Evolutionary conservation across 352 stramenopile species (phyloP).

Genomic region (Phytophthora ramorum): DNA sequence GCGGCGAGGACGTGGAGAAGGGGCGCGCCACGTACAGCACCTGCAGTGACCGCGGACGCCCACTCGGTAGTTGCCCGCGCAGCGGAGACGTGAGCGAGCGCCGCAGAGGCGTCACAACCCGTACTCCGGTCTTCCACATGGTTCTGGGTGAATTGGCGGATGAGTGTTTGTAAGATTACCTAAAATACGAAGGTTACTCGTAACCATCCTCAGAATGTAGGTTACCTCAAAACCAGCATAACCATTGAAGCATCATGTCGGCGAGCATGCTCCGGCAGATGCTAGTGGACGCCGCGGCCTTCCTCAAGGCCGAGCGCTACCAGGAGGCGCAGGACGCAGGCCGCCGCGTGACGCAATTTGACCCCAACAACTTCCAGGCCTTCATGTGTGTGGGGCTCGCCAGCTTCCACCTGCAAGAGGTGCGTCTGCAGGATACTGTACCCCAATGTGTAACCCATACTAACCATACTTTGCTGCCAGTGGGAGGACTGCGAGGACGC

Average conservation of each 20-base stretch:
- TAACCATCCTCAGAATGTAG: too few relatives aligned
- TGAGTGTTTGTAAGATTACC: neutral
- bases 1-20: conserved; percentile 25
- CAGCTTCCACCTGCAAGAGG: conserved; percentile 76
- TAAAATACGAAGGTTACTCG: too few relatives aligned
- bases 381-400: conserved; percentile 83
- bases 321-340: conserved; percentile 71
- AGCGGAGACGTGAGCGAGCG: conserved; percentile 20
- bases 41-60: conserved; percentile 14
- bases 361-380: conserved; percentile 83
- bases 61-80: neutral
- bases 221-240: too few relatives aligned
- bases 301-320: conserved; percentile 80
- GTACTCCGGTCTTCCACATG: conserved; percentile 40
- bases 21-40: conserved; percentile 9
- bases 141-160: conserved; percentile 3
- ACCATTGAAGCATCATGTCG: conserved; percentile 53
- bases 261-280: conserved; percentile 76
- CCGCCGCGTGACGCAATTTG: conserved; percentile 80
- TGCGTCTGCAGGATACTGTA: conserved; percentile 23
- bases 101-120: conserved; percentile 13
- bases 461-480: conserved; percentile 31
- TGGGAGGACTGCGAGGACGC: conserved; percentile 77
- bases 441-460: neutral
- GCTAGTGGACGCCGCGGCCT: conserved; percentile 75